Evolutionary conservation across 2,329 filamentous ascomycete species (phyloP).

Genomic region (Aureobasidium lini): DNA sequence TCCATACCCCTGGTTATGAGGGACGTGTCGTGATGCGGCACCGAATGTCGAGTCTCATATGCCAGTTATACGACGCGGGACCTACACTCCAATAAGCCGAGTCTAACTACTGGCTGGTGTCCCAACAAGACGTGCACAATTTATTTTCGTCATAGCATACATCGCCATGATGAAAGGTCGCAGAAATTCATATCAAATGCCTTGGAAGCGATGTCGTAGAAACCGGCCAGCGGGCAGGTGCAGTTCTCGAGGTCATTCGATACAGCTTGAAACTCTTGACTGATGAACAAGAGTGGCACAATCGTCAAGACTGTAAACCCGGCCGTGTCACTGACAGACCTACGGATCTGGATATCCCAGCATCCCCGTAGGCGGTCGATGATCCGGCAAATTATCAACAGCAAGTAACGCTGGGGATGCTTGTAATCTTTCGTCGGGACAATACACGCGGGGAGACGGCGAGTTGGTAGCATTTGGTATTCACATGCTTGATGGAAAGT

Average conservation of each 20-base stretch:
- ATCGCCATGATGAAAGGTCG: not conserved
- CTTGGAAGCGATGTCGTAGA: not conserved
- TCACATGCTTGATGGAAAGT: slow-evolving; percentile 5
- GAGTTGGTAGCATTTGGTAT: not conserved
- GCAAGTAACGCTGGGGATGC: not conserved
- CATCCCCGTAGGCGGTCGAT: not conserved
- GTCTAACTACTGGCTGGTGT: not conserved
- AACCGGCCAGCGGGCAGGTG: not conserved
- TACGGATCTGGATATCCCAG: not conserved
- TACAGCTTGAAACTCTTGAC: not conserved
- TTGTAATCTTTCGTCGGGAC: not conserved
- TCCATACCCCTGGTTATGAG: not conserved
- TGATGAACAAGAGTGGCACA: not conserved
- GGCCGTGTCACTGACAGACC: not conserved
- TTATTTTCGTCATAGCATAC: not conserved
- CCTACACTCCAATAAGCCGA: not conserved
- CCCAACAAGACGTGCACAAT: not conserved
- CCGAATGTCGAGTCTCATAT: not conserved
- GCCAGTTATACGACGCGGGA: not conserved
- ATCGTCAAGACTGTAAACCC: not conserved
- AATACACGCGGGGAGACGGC: not conserved
- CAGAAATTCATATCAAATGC: not conserved
- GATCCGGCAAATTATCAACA: not conserved
- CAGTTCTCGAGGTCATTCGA: not conserved
- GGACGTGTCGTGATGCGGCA: not conserved